Conservation (phyloP, 371 early-diverging fungal species). For the Mucor mucedo region DNA sequence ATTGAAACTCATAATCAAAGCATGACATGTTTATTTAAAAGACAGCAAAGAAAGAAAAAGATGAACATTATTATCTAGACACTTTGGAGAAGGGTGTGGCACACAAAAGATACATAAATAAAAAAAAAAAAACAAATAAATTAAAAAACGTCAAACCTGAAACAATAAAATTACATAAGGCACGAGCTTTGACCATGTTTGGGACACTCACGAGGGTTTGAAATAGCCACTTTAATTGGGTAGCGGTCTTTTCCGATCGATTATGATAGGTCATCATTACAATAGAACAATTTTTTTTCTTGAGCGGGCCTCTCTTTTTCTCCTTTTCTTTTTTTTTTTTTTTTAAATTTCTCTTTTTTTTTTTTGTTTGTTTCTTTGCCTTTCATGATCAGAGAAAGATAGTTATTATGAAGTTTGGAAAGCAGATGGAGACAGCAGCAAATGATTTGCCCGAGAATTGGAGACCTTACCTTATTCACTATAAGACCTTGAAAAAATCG, state of each 20-base stretch:
- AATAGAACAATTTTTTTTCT: background rate
- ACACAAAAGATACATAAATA: too few relatives aligned
- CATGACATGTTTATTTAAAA: too few relatives aligned
- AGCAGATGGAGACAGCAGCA: constrained; percentile 65
- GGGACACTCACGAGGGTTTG: constrained; percentile 2
- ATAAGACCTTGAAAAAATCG: constrained; percentile 71
- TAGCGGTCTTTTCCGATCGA: background rate
- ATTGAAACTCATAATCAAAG: too few relatives aligned
- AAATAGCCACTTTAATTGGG: background rate
- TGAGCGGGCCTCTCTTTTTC: background rate
- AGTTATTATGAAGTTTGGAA: constrained; percentile 62
- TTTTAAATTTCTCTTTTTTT: constrained; percentile 6
- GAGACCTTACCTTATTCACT: constrained; percentile 73
- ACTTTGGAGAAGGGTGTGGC: too few relatives aligned
- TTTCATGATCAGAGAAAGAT: constrained; percentile 20
- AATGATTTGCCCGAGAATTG: constrained; percentile 68
- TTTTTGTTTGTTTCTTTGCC: constrained; percentile 3
- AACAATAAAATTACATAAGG: too few relatives aligned
- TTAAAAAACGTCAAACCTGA: too few relatives aligned
- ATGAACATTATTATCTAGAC: too few relatives aligned
- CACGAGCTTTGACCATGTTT: background rate
- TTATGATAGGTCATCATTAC: constrained; percentile 3
- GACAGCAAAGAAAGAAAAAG: too few relatives aligned
- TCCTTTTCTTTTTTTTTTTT: constrained; percentile 8
- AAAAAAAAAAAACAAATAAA: too few relatives aligned